These are phyloP conservation scores for Curvularia hawaiiensis DNA, from an alignment of 2,329 filamentous ascomycete genomes.

Conservation along the genomic window DNA sequence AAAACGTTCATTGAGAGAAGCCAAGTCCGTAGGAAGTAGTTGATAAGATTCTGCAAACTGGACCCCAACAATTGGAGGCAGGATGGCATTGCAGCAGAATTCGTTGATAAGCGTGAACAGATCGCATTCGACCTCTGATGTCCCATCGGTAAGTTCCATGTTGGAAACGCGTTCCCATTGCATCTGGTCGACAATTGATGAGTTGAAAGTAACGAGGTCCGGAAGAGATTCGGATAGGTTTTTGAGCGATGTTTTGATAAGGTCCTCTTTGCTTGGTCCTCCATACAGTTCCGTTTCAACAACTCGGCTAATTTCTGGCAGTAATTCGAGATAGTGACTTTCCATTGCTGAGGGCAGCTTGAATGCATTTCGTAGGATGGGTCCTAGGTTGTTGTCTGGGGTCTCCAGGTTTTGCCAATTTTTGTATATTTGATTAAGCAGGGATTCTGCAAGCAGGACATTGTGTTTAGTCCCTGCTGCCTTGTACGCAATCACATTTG, in stretches of 20 bases:
- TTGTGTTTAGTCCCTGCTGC: slow-evolving; percentile 57
- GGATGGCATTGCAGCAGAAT: slow-evolving; percentile 60
- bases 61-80: slow-evolving; percentile 57
- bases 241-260: slow-evolving; percentile 37
- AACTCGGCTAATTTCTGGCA: slow-evolving; percentile 37
- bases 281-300: slow-evolving; percentile 54
- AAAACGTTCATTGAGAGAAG: slow-evolving; percentile 60
- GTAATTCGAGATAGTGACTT: slow-evolving; percentile 27
- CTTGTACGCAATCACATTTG: slow-evolving; percentile 55
- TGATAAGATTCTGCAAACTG: slow-evolving; percentile 56
- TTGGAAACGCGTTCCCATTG: slow-evolving; percentile 64
- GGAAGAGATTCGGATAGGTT: slow-evolving; percentile 53
- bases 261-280: slow-evolving; percentile 53
- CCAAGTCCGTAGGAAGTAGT: slow-evolving; percentile 58
- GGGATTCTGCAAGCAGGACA: slow-evolving; percentile 55
- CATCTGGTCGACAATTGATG: slow-evolving; percentile 65
- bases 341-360: slow-evolving; percentile 30
- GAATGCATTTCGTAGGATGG: slow-evolving; percentile 38
- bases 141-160: slow-evolving; percentile 50
- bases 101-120: slow-evolving; percentile 57
- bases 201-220: slow-evolving; percentile 63
- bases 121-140: slow-evolving; percentile 55
- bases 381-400: slow-evolving; percentile 25
- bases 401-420: slow-evolving; percentile 26
- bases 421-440: slow-evolving; percentile 45